These are phyloP conservation scores for Neonectria sp. DNA, from an alignment of 2,329 filamentous ascomycete genomes.

Conservation along the genomic window DNA sequence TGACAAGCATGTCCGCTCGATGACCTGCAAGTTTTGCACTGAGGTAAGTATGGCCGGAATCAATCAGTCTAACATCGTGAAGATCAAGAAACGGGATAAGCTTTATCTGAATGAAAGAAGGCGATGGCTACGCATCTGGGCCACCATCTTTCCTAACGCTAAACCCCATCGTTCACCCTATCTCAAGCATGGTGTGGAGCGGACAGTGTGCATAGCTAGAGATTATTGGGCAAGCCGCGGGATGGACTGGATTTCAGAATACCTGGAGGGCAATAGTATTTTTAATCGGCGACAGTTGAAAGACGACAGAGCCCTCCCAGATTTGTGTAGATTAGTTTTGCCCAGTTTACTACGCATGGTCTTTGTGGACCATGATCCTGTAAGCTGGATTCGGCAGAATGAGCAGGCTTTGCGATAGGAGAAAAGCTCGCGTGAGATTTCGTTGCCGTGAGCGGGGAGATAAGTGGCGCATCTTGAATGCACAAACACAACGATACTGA, in stretches of 20 bases:
- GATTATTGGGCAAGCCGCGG: not conserved
- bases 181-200: conserved; percentile 7
- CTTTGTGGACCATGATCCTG: too few relatives aligned
- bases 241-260: not conserved
- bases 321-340: not conserved
- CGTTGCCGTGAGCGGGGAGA: too few relatives aligned
- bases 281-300: not conserved
- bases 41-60: not conserved
- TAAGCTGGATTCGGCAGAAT: too few relatives aligned
- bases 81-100: not conserved
- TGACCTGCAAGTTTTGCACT: not conserved
- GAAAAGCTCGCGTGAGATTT: too few relatives aligned
- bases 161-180: not conserved
- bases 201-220: not conserved
- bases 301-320: not conserved
- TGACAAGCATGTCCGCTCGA: not conserved
- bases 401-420: too few relatives aligned
- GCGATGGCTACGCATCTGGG: conserved; percentile 4
- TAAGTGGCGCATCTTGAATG: too few relatives aligned
- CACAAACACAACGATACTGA: too few relatives aligned
- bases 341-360: not conserved
- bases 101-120: not conserved
- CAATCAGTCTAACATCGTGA: not conserved
- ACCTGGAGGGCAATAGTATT: not conserved
- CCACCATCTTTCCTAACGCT: not conserved